phyloP scores from a whole-genome alignment of 176 grass and related monocot genomes.

The maize (Zea mays) region Zm-B73-REFERENCE-NAM-5.0 NC_050105.1:136690501-136691000 shows the following conservation, averaged over 20 bases:
- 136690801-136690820: conserved; percentile 81
- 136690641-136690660: conserved; percentile 71
- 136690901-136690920: not conserved
- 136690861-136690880: not conserved
- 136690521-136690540: conserved; percentile 43
- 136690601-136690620: conserved; percentile 74
- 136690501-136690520: conserved; percentile 63
- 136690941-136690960: not conserved
- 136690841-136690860: not conserved
- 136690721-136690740: too few species aligned
- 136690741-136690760: too few species aligned
- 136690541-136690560: conserved; percentile 42
- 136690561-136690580: conserved; percentile 50
- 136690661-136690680: conserved; percentile 84
- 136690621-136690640: conserved; percentile 99
- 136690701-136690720: conserved; percentile 56
- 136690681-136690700: conserved; percentile 89
- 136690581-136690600: conserved; percentile 58
- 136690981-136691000: not conserved
- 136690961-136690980: not conserved
- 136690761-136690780: conserved; percentile 33
- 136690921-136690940: not conserved
- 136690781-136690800: conserved; percentile 92
- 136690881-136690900: not conserved
- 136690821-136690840: conserved; percentile 14